phyloP scores from a whole-genome alignment of 2,329 filamentous ascomycete species.

The Mycosphaerella arachidis region DNA sequence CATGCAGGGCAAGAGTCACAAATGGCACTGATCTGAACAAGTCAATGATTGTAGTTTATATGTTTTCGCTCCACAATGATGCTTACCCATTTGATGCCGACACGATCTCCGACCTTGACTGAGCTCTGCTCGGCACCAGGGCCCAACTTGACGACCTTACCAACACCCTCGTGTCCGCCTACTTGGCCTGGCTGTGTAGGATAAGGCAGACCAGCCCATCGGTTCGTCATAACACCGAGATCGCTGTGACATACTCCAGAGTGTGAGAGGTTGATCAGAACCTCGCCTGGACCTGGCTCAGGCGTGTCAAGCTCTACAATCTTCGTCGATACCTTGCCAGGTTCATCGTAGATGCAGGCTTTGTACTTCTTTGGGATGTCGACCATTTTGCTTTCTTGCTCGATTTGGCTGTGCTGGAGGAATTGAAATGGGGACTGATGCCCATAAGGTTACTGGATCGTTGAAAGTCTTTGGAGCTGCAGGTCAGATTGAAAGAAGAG shows the following conservation, averaged over 20 bases:
- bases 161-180: slow-evolving; percentile 66
- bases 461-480: background rate
- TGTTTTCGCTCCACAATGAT: background rate
- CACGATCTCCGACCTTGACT: slow-evolving; percentile 62
- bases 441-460: background rate
- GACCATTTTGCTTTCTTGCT: slow-evolving; percentile 15
- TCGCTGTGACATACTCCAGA: slow-evolving; percentile 64
- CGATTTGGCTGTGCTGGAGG: background rate
- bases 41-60: background rate
- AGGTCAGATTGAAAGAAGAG: background rate
- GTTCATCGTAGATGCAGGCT: slow-evolving; percentile 61
- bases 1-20: slow-evolving; percentile 55
- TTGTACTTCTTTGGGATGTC: slow-evolving; percentile 56
- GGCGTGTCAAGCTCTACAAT: slow-evolving; percentile 60
- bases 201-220: slow-evolving; percentile 54
- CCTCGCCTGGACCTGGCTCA: slow-evolving; percentile 59
- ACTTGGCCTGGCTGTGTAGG: slow-evolving; percentile 59
- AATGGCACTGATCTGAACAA: slow-evolving; percentile 44
- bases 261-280: slow-evolving; percentile 46
- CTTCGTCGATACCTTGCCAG: slow-evolving; percentile 61
- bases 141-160: slow-evolving; percentile 60
- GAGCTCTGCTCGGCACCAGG: slow-evolving; percentile 52
- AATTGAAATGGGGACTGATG: background rate
- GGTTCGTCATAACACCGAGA: slow-evolving; percentile 49
- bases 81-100: slow-evolving; percentile 62